Conservation (phyloP, 805 yeast species). For the Metschnikowia reukaufii region DNA sequence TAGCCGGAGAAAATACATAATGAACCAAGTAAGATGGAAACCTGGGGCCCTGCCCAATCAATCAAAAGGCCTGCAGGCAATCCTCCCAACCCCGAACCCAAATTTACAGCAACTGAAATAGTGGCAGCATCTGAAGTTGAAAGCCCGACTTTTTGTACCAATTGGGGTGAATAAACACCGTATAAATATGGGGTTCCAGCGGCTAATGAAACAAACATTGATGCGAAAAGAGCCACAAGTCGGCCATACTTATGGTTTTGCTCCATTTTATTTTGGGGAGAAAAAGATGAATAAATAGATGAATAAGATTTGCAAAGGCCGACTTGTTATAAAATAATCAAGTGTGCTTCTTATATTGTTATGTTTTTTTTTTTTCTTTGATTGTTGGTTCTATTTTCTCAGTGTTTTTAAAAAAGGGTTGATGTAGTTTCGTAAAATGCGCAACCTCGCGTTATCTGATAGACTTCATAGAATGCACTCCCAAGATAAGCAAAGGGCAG, state of each 20-base stretch:
- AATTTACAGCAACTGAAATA: slow-evolving; percentile 53
- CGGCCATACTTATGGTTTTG: slow-evolving; percentile 16
- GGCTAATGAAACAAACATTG: slow-evolving; percentile 56
- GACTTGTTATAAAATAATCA: background rate
- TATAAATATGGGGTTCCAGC: slow-evolving; percentile 76
- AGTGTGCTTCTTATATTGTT: background rate
- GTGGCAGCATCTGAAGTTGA: slow-evolving; percentile 63
- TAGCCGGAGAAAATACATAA: slow-evolving; percentile 55
- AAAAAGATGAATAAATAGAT: background rate
- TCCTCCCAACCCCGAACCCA: slow-evolving; percentile 71
- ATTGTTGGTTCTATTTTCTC: background rate
- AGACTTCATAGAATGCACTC: slow-evolving; percentile 7
- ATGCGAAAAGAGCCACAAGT: slow-evolving; percentile 29
- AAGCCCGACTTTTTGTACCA: slow-evolving; percentile 55
- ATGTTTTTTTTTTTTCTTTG: too few species aligned
- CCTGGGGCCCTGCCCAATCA: slow-evolving; percentile 58
- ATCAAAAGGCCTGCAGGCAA: slow-evolving; percentile 68
- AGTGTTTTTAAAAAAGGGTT: background rate
- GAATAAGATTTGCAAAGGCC: background rate
- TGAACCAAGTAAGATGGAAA: slow-evolving; percentile 56
- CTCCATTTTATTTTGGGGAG: slow-evolving; percentile 1
- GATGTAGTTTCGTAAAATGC: background rate
- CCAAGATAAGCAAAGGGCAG: background rate
- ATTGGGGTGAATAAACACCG: slow-evolving; percentile 75
- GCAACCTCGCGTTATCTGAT: slow-evolving; percentile 8